Conservation (phyloP, 208 protist species). For the Polymyxa betae region DNA sequence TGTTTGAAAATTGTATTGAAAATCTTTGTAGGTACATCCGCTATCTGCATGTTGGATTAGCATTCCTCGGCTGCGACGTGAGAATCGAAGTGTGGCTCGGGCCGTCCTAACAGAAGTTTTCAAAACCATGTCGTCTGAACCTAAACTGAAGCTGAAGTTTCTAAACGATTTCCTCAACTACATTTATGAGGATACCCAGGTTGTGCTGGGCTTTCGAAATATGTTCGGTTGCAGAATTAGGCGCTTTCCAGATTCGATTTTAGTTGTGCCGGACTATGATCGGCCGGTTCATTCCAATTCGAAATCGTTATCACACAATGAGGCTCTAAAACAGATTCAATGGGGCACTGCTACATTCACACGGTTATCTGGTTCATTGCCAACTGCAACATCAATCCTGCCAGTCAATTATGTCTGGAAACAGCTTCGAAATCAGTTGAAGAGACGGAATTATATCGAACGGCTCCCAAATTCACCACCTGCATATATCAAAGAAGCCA, state of each 20-base stretch:
- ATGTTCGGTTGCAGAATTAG: not conserved
- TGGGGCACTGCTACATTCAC: not conserved
- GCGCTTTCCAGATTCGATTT: not conserved
- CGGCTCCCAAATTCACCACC: not conserved
- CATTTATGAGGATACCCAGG: not conserved
- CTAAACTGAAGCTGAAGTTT: not conserved
- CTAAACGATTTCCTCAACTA: not conserved
- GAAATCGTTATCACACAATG: not conserved
- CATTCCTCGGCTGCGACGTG: not conserved
- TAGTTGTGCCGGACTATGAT: not conserved
- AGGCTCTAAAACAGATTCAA: not conserved
- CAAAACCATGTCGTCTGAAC: not conserved
- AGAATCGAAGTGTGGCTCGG: not conserved
- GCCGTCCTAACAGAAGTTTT: not conserved
- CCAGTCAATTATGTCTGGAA: not conserved
- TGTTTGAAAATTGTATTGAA: no score
- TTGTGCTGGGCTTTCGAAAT: not conserved
- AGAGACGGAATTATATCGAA: not conserved
- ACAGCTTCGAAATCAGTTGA: not conserved
- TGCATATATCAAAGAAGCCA: not conserved
- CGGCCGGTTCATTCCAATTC: not conserved
- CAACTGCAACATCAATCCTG: not conserved
- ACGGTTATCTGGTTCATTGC: not conserved
- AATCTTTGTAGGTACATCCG: not conserved
- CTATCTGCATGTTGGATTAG: not conserved